Conservation (phyloP, 1,284 basidiomycete genomes). For the Rhodotorula sp. region DNA sequence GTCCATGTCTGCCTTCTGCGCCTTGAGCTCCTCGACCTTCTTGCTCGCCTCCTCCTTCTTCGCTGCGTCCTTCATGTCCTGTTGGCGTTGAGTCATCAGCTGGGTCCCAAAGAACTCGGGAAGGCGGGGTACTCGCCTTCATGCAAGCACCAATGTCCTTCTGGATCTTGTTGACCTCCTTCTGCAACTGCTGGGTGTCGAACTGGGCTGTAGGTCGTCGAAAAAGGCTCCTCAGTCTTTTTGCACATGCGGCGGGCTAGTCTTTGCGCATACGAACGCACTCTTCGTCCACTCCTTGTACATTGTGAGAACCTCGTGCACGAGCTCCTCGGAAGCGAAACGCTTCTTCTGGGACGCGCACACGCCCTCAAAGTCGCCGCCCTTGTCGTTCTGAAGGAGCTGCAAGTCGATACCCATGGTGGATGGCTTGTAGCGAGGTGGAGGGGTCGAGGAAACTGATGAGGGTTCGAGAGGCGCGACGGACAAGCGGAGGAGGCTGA, state of each 20-base stretch:
- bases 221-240: background rate
- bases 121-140: slow-evolving; percentile 58
- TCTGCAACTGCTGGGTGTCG: slow-evolving; percentile 71
- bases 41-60: too few relatives aligned
- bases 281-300: slow-evolving; percentile 90
- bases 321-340: slow-evolving; percentile 80
- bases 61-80: slow-evolving; percentile 81
- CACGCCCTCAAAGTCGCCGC: slow-evolving; percentile 90
- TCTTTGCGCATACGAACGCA: slow-evolving; percentile 45
- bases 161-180: slow-evolving; percentile 84
- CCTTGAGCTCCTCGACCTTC: slow-evolving; percentile 66
- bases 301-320: slow-evolving; percentile 89
- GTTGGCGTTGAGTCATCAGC: slow-evolving; percentile 1
- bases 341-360: slow-evolving; percentile 90
- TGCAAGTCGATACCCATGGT: slow-evolving; percentile 42
- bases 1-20: slow-evolving; percentile 74
- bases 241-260: background rate
- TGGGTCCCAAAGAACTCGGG: accelerated
- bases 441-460: too few relatives aligned
- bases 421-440: background rate
- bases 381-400: slow-evolving; percentile 51
- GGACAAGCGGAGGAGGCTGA: too few relatives aligned
- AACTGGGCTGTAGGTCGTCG: slow-evolving; percentile 65
- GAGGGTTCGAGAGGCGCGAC: too few relatives aligned
- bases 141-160: slow-evolving; percentile 93